A percentile compares a stretch with the other conserved stretches of the same genome.
Conservation (phyloP, 805 yeast species). For the Kodamaea fukazawae region DNA sequence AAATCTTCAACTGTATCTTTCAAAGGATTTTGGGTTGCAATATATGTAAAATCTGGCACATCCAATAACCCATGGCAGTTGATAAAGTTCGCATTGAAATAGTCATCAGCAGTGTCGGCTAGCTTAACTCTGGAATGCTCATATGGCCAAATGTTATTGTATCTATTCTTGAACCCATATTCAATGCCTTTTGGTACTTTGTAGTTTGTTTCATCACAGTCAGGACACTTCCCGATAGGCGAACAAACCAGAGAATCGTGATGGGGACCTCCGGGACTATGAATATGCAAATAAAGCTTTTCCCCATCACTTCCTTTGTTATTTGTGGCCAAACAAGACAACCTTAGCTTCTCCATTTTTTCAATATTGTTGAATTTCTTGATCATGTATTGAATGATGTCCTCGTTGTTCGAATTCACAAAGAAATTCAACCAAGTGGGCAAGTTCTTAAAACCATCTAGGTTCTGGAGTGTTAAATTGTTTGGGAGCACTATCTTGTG, state of each 20-base stretch:
- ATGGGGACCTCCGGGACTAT: constrained; percentile 12
- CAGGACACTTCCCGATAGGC: constrained; percentile 42
- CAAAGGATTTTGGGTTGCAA: constrained; percentile 48
- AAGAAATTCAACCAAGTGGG: constrained; percentile 36
- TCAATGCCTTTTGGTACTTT: constrained; percentile 44
- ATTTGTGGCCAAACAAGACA: constrained; percentile 17
- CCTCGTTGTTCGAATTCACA: constrained; percentile 16
- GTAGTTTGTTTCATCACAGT: constrained; percentile 39
- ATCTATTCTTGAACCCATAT: constrained; percentile 30
- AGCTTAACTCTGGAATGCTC: constrained; percentile 46
- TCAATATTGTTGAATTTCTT: constrained; percentile 39
- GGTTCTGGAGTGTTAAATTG: background rate
- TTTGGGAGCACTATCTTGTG: constrained; percentile 11
- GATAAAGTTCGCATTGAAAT: constrained; percentile 46
- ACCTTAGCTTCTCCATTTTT: constrained; percentile 35
- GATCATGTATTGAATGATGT: constrained; percentile 24
- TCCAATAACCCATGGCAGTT: constrained; percentile 20
- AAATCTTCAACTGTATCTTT: constrained; percentile 42
- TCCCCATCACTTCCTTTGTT: constrained; percentile 3
- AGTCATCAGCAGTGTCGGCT: constrained; percentile 31
- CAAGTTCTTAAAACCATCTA: constrained; percentile 11
- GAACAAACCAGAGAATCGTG: constrained; percentile 25
- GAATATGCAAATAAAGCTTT: constrained; percentile 5
- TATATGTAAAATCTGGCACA: constrained; percentile 23
- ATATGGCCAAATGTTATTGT: constrained; percentile 48